These are phyloP conservation scores for Orbilia ellipsospora DNA, from an alignment of 2,329 filamentous ascomycete species.

Conservation along the genomic window DNA sequence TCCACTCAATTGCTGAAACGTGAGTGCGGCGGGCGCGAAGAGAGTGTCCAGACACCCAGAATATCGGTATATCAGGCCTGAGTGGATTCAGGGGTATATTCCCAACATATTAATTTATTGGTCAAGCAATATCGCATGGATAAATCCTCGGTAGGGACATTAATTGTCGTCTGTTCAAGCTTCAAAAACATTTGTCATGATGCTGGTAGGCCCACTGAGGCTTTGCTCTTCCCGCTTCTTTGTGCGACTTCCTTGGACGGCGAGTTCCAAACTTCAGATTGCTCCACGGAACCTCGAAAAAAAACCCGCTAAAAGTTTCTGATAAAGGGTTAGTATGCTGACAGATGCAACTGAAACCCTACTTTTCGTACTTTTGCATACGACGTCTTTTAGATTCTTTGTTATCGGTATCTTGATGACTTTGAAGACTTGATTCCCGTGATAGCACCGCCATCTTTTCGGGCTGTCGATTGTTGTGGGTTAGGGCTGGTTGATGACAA, in stretches of 20 bases:
- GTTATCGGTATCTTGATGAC: constrained; percentile 16
- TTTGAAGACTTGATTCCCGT: background rate
- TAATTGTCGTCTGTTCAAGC: constrained; percentile 30
- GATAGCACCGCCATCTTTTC: constrained; percentile 40
- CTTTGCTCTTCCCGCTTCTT: constrained; percentile 49
- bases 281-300: background rate
- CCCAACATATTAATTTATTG: background rate
- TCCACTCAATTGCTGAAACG: constrained; percentile 18
- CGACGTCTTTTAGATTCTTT: constrained; percentile 15
- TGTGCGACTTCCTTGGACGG: constrained; percentile 45
- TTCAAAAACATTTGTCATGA: constrained; percentile 44
- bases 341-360: constrained; percentile 50
- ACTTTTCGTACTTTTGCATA: constrained; percentile 38
- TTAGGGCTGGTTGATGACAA: constrained; percentile 27
- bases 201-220: constrained; percentile 33
- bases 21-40: constrained; percentile 24
- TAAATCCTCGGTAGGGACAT: constrained; percentile 15
- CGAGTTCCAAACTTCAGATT: constrained; percentile 34
- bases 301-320: constrained; percentile 29
- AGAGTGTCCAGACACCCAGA: background rate
- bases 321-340: constrained; percentile 22
- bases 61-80: constrained; percentile 1
- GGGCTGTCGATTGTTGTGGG: constrained; percentile 11
- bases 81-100: constrained; percentile 45
- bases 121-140: constrained; percentile 17